These are phyloP conservation scores for Tylopilus sp. DNA, from an alignment of 1,284 basidiomycete species.

Conservation along the genomic window DNA sequence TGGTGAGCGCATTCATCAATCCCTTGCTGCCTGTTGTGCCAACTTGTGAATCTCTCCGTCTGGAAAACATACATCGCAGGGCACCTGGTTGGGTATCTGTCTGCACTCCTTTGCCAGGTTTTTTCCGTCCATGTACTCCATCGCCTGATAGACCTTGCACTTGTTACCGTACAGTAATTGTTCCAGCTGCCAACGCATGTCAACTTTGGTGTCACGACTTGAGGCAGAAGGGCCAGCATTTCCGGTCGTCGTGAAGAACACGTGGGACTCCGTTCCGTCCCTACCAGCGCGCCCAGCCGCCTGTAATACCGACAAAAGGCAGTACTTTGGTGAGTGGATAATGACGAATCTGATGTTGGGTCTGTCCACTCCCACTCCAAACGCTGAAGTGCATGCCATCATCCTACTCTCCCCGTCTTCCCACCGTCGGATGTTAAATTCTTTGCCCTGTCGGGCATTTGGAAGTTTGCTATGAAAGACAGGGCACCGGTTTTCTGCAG, in stretches of 20 bases:
- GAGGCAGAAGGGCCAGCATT: not conserved
- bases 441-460: not conserved
- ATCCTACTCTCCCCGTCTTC: not conserved
- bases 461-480: slow-evolving; percentile 7
- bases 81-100: not conserved
- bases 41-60: not conserved
- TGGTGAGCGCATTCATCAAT: no score
- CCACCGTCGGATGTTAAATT: not conserved
- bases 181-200: not conserved
- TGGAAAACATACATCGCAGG: not conserved
- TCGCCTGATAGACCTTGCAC: not conserved
- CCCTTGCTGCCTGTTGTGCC: not conserved
- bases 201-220: not conserved
- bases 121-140: not conserved
- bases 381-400: slow-evolving; percentile 9
- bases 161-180: not conserved
- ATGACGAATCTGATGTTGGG: slow-evolving; percentile 1
- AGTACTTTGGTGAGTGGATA: not conserved
- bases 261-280: slow-evolving; percentile 5
- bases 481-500: not conserved
- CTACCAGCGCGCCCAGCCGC: slow-evolving; percentile 3
- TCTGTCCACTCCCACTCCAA: not conserved
- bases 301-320: not conserved
- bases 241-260: slow-evolving; percentile 1
- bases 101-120: not conserved